These are phyloP conservation scores for Stereum hirsutum DNA, from an alignment of 1,284 basidiomycete species.

Conservation along the genomic window DNA sequence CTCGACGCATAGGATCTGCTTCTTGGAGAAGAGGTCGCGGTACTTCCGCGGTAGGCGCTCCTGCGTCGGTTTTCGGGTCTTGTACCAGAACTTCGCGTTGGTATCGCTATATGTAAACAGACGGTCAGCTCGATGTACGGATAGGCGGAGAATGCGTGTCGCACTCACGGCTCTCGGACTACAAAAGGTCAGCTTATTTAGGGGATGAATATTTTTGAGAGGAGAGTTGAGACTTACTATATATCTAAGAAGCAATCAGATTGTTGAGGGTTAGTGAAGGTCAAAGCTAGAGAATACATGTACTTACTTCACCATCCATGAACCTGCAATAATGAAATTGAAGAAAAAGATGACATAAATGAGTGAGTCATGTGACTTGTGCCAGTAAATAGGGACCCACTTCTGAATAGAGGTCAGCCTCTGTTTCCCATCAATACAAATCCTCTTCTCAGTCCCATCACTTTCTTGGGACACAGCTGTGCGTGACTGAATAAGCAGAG, in stretches of 20 bases:
- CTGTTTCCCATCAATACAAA: conserved; percentile 75
- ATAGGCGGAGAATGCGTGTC: no score
- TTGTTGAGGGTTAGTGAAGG: no score
- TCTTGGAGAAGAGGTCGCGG: conserved; percentile 40
- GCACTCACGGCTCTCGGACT: conserved; percentile 5
- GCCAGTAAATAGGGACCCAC: conserved; percentile 26
- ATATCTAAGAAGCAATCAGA: no score
- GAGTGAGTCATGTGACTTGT: no score
- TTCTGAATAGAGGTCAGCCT: conserved; percentile 62
- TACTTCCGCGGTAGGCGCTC: conserved; percentile 4
- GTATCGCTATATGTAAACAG: conserved; percentile 7
- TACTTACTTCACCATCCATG: conserved; percentile 56
- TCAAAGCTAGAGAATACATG: neutral
- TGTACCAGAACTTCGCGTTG: conserved; percentile 43
- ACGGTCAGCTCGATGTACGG: no score
- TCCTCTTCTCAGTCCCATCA: conserved; percentile 53
- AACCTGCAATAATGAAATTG: conserved; percentile 32
- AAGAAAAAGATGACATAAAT: neutral
- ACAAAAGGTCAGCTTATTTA: no score
- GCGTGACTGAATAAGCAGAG: neutral
- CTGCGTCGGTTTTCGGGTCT: neutral
- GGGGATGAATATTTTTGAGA: no score
- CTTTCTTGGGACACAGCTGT: conserved; percentile 37
- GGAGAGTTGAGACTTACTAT: conserved; percentile 19
- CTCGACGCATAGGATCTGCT: conserved; percentile 68